Evolutionary conservation across 23 red algal species (phyloP), one percentile per base, ranked within the genome.

Genomic region (Cyanidioschyzon merolae): DNA sequence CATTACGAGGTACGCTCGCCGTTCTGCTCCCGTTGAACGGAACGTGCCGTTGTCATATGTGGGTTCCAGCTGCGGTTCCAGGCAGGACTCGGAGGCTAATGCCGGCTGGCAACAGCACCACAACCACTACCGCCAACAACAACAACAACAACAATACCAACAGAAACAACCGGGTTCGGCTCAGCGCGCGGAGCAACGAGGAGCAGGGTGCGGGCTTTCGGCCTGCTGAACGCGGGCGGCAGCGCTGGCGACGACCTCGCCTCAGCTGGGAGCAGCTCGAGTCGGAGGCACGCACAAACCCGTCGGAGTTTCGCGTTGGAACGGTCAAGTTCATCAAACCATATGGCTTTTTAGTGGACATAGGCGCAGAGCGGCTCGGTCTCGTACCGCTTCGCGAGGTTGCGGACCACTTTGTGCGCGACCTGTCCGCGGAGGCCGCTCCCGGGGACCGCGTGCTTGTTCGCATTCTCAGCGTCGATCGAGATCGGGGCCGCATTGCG

Each of bases 321-420:
- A 35, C 30, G 16, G 63, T 71, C 2, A 35, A 32, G 63, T 7
- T 35, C 7, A 27, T 71, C 12, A 25, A 32, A 35, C 63, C 63
- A 7, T 71, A 71, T 35, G 63, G 63, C 29, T 71, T 71, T 35
- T 32, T 71, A 27, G 63, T 71, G 29, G 63, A 71, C 30, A 32
- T 71, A 3, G 63, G 63, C 12, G 63, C 63, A 3, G 63, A 32
- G 29, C 63, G 63, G 63, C 7, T 35, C 12, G 63, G 63, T 27
- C 63, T 71, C 12, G 63, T 71, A 35, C 63, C 63, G 7, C 12
- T 25, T 7, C 63, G 63, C 16, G 63, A 71, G 30, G 21, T 71
- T 27, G n/a, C 63, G 12, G 63, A 25, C 21, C 63, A 71, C n/a
- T 71, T 71, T 35, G 21, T 25, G n/a, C 2, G 7, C 2, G 63